phyloP scores from a whole-genome alignment of 225 moss, liverwort and hornwort genomes.

The Bryoerythrophyllum caledonicum region DNA sequence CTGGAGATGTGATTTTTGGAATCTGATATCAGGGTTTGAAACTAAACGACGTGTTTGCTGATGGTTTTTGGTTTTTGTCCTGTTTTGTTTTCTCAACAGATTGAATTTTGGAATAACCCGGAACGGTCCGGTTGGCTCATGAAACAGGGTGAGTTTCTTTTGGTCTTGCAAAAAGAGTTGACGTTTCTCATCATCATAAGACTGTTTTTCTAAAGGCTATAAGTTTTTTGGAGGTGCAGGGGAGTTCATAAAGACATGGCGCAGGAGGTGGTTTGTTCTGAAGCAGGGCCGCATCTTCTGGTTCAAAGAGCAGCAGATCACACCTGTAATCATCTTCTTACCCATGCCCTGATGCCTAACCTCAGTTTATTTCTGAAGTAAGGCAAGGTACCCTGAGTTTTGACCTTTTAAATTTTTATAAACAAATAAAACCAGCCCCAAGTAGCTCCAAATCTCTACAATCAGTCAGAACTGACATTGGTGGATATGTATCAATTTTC shows the following conservation, averaged over 20 bases:
- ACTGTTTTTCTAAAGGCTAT: not conserved
- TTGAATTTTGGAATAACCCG: slow-evolving; percentile 85
- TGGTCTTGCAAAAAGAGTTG: not conserved
- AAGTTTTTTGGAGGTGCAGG: slow-evolving; percentile 34
- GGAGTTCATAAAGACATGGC: slow-evolving; percentile 84
- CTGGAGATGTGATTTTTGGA: slow-evolving; percentile 4
- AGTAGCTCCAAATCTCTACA: too few species aligned
- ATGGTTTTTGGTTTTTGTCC: slow-evolving; percentile 9
- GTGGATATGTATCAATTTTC: not conserved
- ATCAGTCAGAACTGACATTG: not conserved
- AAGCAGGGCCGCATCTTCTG: slow-evolving; percentile 95
- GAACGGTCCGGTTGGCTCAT: slow-evolving; percentile 91
- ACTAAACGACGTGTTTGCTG: slow-evolving; percentile 6
- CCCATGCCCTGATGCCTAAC: not conserved
- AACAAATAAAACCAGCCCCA: too few species aligned
- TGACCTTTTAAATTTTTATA: too few species aligned
- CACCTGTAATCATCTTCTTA: slow-evolving; percentile 39
- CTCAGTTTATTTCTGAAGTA: not conserved
- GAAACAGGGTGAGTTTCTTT: slow-evolving; percentile 70
- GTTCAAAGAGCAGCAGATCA: slow-evolving; percentile 80
- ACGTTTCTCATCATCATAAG: slow-evolving; percentile 2
- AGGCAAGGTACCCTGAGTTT: too few species aligned
- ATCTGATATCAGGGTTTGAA: not conserved
- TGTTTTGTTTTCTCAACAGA: slow-evolving; percentile 19
- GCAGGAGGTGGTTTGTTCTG: slow-evolving; percentile 91